Percentiles rank a stretch among this genome's conserved stretches.
Evolutionary conservation across 2,329 filamentous ascomycete genomes (phyloP).

Genomic region (Acephala macrosclerotiorum): DNA sequence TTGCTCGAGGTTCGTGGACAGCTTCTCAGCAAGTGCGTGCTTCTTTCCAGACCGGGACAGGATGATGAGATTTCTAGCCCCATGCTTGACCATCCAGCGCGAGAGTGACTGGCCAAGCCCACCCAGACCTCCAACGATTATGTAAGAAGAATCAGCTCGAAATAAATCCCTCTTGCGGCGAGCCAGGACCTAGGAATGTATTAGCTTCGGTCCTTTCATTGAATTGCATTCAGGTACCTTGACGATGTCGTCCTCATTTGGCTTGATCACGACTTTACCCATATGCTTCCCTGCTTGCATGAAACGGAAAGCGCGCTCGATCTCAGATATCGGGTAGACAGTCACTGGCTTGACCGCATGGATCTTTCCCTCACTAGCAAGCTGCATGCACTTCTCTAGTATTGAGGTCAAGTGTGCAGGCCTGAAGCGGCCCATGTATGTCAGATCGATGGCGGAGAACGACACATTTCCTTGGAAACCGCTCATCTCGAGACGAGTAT

Average conservation of each 20-base stretch:
- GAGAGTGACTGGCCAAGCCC: conserved; percentile 38
- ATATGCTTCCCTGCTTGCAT: conserved; percentile 30
- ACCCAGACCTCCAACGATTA: conserved; percentile 42
- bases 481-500: neutral
- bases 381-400: neutral
- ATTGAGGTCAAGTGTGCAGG: neutral
- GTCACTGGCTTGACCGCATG: neutral
- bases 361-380: neutral
- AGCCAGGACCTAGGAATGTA: conserved; percentile 20
- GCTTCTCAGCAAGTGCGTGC: conserved; percentile 1
- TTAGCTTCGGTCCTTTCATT: neutral
- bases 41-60: conserved; percentile 36
- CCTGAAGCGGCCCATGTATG: neutral
- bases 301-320: conserved; percentile 24
- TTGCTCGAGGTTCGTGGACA: conserved; percentile 21
- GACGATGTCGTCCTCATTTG: conserved; percentile 11
- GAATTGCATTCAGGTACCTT: conserved; percentile 21
- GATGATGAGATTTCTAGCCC: conserved; percentile 39
- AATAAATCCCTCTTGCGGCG: neutral
- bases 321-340: conserved; percentile 22
- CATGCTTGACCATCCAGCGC: conserved; percentile 31
- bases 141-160: conserved; percentile 33
- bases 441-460: neutral
- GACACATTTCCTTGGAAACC: neutral
- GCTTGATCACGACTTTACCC: conserved; percentile 27